Evolutionary conservation across 2,329 filamentous ascomycete genomes (phyloP), one percentile per base, ranked within the genome.

Genomic region (Epichloe gansuensis): DNA sequence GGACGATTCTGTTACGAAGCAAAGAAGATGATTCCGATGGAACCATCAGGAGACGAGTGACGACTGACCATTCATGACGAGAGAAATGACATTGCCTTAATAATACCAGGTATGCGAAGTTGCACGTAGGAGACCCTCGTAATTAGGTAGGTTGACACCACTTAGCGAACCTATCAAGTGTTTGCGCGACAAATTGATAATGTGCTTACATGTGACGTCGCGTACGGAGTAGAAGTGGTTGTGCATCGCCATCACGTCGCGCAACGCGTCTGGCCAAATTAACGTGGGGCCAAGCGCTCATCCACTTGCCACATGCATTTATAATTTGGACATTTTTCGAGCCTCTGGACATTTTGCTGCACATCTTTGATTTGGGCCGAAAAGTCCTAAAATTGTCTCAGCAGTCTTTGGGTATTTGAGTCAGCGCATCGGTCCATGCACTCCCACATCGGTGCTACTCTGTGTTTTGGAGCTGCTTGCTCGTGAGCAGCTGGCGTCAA

Each of bases 21-120:
- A 63, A 61, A 21, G 56, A 57, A 3, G 52, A 57, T 2, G 57
- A 50, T 6, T 47, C 21, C 4, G 53, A 57, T 17, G 58, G 57
- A 8, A 42, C 49, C 1, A 55, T 64, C 17, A 64, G 65, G 39
- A 65, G 61, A 54, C 56, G 66, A 40, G 60, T 51, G 11, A 50
- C 53, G 3, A 56, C 60, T 21, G 34, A 8, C 9, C 51, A 15
- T 34, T 40, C 34, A 38, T 17, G 25, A 50, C 6, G 25, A 51
- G 46, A 17, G 35, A 7, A 35, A 25, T 41, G 21, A 23, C 12
- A 43, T 23, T 11, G 13, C 8, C 21, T 12, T 15, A 7, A 3
- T n/a, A 7, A 39, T 15, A 39, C n/a, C 36, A 39, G 12, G 5
- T 39, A n/a, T n/a, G 12, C 12, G 36, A 39, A 8, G 36, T 31